Conservation (phyloP, 2,329 filamentous ascomycete genomes). For the Juglanconis juglandina region DNA sequence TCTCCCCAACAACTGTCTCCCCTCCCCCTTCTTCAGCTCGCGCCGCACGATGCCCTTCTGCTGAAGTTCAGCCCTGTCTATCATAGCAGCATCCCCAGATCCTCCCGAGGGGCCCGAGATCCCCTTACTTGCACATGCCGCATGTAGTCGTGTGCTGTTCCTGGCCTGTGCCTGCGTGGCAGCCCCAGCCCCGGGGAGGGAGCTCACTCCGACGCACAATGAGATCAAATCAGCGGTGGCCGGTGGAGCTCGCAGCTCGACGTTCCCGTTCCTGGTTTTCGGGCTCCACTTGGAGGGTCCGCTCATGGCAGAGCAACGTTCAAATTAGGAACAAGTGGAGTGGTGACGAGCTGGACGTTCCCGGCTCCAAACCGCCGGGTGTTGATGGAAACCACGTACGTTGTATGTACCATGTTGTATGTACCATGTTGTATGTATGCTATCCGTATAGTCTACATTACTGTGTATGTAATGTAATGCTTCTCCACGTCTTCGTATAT, state of each 20-base stretch:
- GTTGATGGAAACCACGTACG: background rate
- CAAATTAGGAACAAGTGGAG: background rate
- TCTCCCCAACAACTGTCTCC: no score
- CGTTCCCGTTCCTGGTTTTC: background rate
- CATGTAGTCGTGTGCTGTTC: background rate
- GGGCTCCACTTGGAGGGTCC: background rate
- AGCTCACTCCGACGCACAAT: background rate
- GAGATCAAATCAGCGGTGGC: slow-evolving; percentile 1
- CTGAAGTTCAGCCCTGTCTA: background rate
- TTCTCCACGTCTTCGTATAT: no score
- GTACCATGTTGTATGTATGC: no score
- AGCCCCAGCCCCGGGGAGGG: background rate
- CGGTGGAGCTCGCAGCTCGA: background rate
- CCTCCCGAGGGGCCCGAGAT: background rate
- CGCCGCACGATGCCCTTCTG: no score
- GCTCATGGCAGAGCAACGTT: background rate
- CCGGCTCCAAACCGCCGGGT: background rate
- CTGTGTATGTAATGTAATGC: no score
- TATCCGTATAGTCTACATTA: no score
- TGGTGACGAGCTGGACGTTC: background rate
- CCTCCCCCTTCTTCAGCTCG: no score
- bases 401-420: background rate
- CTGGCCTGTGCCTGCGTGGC: slow-evolving; percentile 1
- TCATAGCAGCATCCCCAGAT: background rate
- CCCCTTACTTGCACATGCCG: background rate